phyloP scores from a whole-genome alignment of 306 rosid species.

The Pterocarpus santalinus region DNA sequence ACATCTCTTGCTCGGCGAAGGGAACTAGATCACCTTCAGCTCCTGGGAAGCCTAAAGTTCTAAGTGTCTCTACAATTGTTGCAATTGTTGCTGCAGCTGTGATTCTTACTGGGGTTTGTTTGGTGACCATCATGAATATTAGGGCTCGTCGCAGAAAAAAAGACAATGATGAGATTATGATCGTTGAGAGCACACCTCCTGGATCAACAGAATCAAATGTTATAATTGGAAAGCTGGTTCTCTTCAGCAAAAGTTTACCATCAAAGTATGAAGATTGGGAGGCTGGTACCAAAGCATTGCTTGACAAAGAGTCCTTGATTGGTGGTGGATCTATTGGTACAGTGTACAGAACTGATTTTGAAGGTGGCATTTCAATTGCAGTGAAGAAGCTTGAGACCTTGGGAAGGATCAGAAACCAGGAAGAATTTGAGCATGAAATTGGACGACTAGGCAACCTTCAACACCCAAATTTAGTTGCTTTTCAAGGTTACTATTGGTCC shows the following conservation, averaged over 20 bases:
- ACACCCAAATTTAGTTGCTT: conserved; percentile 81
- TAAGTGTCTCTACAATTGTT: conserved; percentile 79
- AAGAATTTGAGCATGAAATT: conserved; percentile 91
- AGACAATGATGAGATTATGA: conserved; percentile 63
- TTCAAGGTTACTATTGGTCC: conserved; percentile 98
- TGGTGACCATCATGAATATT: conserved; percentile 81
- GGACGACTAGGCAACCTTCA: conserved; percentile 82
- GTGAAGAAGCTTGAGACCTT: conserved; percentile 93
- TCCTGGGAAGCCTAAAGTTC: conserved; percentile 63
- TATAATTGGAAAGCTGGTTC: conserved; percentile 93
- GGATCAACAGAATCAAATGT: conserved; percentile 83
- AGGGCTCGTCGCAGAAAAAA: conserved; percentile 65
- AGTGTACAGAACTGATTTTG: conserved; percentile 85
- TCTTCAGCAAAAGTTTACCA: conserved; percentile 94
- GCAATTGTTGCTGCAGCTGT: conserved; percentile 96
- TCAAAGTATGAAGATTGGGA: conserved; percentile 99
- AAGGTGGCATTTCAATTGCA: conserved; percentile 90
- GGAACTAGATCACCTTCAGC: conserved; percentile 52
- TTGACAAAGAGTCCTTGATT: conserved; percentile 86
- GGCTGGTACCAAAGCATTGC: conserved; percentile 94
- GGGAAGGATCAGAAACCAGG: conserved; percentile 95
- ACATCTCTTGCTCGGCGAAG: conserved; percentile 64
- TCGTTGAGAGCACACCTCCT: conserved; percentile 88
- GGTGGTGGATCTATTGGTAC: conserved; percentile 95
- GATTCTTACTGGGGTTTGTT: conserved; percentile 88